Evolutionary conservation across 2,329 filamentous ascomycete species (phyloP), one percentile per base, ranked within the genome.

Genomic region (Colletotrichum sidae): DNA sequence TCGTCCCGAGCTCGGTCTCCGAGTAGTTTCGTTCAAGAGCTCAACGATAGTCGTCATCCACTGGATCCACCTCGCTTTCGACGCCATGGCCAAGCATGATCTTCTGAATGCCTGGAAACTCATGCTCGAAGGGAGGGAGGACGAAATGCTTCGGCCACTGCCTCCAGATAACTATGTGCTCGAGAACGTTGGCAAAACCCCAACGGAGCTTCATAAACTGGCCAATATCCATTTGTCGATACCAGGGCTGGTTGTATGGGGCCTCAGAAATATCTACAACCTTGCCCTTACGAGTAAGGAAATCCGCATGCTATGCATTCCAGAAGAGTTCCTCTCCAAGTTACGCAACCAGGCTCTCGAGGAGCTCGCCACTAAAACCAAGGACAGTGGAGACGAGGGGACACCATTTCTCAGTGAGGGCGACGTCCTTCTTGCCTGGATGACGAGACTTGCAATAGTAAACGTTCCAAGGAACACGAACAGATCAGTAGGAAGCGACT

Each of bases 21-120:
- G 80, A 55, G 71, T 84, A 38, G 75, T 79, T 0, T 75, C 77
- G 0, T 83, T 84, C 68, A 70, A 68, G 3, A 77, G 84, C 62
- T 73, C 74, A 2, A 84, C 82, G 0, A 69, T 82, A 0, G 69
- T 84, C 2, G 73, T 74, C 0, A 46, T 83, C 1, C 71, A 74
- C 44, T 82, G 75, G 73, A 72, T 76, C 2, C 82, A 84, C 65
- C 74, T 76, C 0, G 64, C 81, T 0, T 74, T 77, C 49, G 82
- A 84, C 67, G 78, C 75, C 2, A 74, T 80, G 64, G 81, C 77
- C 1, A 71, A 73, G 46, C 66, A 15, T 8, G 15, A 12, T 10
- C 39, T 60, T 8, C 37, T 54, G 9, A 41, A 60, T 10, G 56
- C 56, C 17, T 60, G 56, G 49, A 33, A 39, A 12, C 34, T 54